Evolutionary conservation across 495 filamentous ascomycete genomes (phyloP).

Genomic region (Hamigera avellanea): DNA sequence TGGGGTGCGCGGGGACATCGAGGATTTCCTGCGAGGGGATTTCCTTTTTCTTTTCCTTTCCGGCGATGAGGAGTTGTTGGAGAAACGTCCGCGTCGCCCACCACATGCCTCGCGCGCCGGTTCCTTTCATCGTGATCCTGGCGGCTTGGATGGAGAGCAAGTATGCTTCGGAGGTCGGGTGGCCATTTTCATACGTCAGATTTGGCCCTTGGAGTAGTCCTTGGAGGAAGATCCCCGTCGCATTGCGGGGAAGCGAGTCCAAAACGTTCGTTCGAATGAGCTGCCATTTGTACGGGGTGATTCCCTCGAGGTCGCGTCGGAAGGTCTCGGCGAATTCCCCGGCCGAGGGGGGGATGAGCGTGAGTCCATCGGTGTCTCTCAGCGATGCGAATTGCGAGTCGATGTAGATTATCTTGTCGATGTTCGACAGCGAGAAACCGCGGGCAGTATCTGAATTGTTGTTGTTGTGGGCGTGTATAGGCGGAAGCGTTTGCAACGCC

Average conservation of each 20-base stretch:
- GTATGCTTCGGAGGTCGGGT: slow-evolving; percentile 36
- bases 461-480: too few species aligned
- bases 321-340: slow-evolving; percentile 32
- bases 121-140: slow-evolving; percentile 33
- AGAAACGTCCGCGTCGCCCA: slow-evolving; percentile 41
- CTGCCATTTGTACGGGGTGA: slow-evolving; percentile 7
- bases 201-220: too few species aligned
- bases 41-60: background rate
- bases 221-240: slow-evolving; percentile 25
- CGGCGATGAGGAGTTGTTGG: slow-evolving; percentile 12
- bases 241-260: slow-evolving; percentile 32
- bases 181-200: slow-evolving; percentile 29
- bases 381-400: slow-evolving; percentile 24
- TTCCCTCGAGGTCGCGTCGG: slow-evolving; percentile 23
- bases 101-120: slow-evolving; percentile 39
- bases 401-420: slow-evolving; percentile 6
- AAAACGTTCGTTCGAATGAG: slow-evolving; percentile 18
- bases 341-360: slow-evolving; percentile 36
- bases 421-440: too few species aligned
- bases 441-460: too few species aligned
- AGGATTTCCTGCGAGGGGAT: background rate
- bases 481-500: too few species aligned
- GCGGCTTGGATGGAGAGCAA: slow-evolving; percentile 20
- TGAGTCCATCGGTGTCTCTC: slow-evolving; percentile 28
- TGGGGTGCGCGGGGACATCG: too few species aligned